Evolutionary conservation across 1,284 basidiomycete genomes (phyloP).

Genomic region (Fomitopsis palustris): DNA sequence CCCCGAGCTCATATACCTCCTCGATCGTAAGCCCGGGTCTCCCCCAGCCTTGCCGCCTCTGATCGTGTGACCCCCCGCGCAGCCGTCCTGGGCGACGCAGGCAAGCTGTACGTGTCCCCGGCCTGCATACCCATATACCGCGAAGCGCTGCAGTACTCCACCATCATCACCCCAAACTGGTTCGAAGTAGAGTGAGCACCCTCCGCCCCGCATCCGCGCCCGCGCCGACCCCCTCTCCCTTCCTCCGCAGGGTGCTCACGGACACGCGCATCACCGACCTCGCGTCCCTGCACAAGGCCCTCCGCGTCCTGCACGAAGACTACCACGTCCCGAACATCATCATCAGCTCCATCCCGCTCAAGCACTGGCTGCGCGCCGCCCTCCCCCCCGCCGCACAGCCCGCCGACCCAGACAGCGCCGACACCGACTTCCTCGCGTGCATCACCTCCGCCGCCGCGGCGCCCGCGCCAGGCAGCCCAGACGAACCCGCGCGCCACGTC

Average conservation of each 20-base stretch:
- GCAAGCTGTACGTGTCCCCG: conserved; percentile 82
- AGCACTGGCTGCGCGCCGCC: conserved; percentile 46
- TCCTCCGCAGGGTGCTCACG: conserved; percentile 62
- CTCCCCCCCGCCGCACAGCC: conserved; percentile 46
- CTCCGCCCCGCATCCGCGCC: neutral
- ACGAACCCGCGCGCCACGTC: conserved; percentile 26
- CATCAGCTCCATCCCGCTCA: conserved; percentile 84
- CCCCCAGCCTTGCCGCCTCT: neutral
- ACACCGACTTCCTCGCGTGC: conserved; percentile 65
- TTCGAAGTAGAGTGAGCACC: conserved; percentile 90
- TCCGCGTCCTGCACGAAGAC: conserved; percentile 71
- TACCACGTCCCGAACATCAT: conserved; percentile 85
- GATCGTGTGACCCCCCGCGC: conserved; percentile 1
- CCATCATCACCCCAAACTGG: conserved; percentile 96
- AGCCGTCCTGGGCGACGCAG: conserved; percentile 91
- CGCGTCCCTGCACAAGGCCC: conserved; percentile 62
- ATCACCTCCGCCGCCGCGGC: conserved; percentile 57
- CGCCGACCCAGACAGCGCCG: conserved; percentile 16
- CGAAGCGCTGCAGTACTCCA: conserved; percentile 73
- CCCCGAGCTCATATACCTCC: conserved; percentile 74
- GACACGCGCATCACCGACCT: conserved; percentile 65
- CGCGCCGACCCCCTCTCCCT: neutral
- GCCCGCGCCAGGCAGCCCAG: conserved; percentile 8
- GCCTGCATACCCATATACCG: conserved; percentile 91
- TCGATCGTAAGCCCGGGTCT: conserved; percentile 73